phyloP scores from a whole-genome alignment of 2,329 filamentous ascomycete species.

The Diaporthe caulivora region DNA sequence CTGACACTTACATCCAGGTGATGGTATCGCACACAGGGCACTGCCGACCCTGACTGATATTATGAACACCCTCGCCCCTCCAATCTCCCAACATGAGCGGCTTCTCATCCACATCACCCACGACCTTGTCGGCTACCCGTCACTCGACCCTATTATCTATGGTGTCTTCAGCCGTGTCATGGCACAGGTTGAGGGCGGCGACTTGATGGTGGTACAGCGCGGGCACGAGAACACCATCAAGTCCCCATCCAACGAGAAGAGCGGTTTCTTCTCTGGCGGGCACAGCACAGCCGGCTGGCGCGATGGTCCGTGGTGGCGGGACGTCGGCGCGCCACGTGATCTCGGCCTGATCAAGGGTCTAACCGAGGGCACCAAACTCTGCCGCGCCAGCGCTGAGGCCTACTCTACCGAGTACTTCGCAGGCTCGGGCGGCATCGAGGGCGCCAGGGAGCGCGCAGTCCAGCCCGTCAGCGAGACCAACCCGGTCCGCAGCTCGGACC shows the following conservation, averaged over 20 bases:
- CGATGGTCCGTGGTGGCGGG: slow-evolving; percentile 97
- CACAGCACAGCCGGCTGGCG: slow-evolving; percentile 80
- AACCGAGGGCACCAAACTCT: slow-evolving; percentile 90
- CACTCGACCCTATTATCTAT: slow-evolving; percentile 92
- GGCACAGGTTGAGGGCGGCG: slow-evolving; percentile 98
- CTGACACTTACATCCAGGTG: slow-evolving; percentile 67
- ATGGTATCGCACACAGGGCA: slow-evolving; percentile 86
- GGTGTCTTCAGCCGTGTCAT: slow-evolving; percentile 94
- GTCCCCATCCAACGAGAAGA: slow-evolving; percentile 53
- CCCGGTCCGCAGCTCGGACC: slow-evolving; percentile 90
- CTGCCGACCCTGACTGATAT: slow-evolving; percentile 96
- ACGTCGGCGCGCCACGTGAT: slow-evolving; percentile 76
- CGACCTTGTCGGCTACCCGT: slow-evolving; percentile 93
- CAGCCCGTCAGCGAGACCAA: slow-evolving; percentile 86
- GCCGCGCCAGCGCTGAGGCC: slow-evolving; percentile 87
- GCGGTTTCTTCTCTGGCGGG: slow-evolving; percentile 61
- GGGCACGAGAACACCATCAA: slow-evolving; percentile 84
- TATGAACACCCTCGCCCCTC: slow-evolving; percentile 93
- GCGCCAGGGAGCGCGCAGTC: slow-evolving; percentile 82
- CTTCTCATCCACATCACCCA: slow-evolving; percentile 98
- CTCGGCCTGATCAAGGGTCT: slow-evolving; percentile 84
- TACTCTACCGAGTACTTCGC: slow-evolving; percentile 90
- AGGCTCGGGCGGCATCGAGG: slow-evolving; percentile 81
- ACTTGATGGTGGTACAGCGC: slow-evolving; percentile 92
- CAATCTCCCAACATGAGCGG: slow-evolving; percentile 96